Evolutionary conservation across 768 basidiomycete species (phyloP), one percentile per base, ranked within the genome.

Genomic region (Lentinula detonsa): DNA sequence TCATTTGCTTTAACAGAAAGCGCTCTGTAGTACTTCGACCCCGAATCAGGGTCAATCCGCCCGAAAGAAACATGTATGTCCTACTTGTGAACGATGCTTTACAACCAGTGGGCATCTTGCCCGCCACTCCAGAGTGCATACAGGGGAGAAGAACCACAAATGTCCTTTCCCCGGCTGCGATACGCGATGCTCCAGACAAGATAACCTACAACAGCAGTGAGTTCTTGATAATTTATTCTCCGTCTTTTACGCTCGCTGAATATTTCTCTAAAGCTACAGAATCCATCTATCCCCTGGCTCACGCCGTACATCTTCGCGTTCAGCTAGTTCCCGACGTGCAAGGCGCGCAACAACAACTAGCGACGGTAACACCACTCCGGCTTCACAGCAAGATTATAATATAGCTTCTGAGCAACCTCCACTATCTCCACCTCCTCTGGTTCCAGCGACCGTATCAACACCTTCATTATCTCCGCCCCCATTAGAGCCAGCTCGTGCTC

Each of bases 131-230:
- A 79, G 92, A 59, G 88, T 94, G 11, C 93, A 95, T 75, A 95
- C 93, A 15, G 93, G 93, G 43, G 93, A 95, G 68, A 82, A 91
- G 63, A 94, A 95, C 74, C 91, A 95, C 76, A 90, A 86, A 62
- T 96, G 93, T 69, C 93, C 94, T 37, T 95, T 93, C 76, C 93
- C 94, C n/a, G 93, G 93, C 23, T 96, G 93, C 71, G 91, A 94
- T 67, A 95, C 93, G 1, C 81, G 90, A 16, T 95, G 94, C 65
- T 93, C 91, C 10, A 78, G 93, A 37, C 92, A 94, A 72, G 94
- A 96, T 67, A 96, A 96, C 65, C 80, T 96, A 4, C 81, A 84
- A 54, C 82, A 84, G 64, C 82, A 84, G 82, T 83, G 57, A 67
- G 81, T 78, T 15, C 33, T 33, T 40, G 39, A 1, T 10, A 39